Conservation (phyloP, 2,329 filamentous ascomycete species). For the Thermothelomyces thermophilus region DNA sequence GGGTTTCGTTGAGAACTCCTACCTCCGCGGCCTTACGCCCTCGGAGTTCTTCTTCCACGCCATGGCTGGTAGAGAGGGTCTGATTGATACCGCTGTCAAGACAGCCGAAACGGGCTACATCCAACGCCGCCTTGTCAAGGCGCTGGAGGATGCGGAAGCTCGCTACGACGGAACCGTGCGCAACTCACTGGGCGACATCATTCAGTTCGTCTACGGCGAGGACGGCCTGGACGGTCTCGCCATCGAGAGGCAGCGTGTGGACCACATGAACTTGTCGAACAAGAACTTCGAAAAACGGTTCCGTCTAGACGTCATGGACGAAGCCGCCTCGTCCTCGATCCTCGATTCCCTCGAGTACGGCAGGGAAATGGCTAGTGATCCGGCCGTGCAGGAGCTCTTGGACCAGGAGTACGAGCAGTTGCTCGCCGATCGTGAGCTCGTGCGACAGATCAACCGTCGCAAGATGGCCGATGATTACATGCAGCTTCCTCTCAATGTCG, state of each 20-base stretch:
- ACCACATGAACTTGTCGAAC: slow-evolving; percentile 75
- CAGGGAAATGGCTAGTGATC: slow-evolving; percentile 77
- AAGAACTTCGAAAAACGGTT: slow-evolving; percentile 73
- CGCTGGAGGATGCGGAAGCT: slow-evolving; percentile 93
- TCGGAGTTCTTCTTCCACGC: slow-evolving; percentile 99
- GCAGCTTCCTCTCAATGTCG: slow-evolving; percentile 87
- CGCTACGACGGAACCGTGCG: slow-evolving; percentile 97
- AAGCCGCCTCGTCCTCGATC: slow-evolving; percentile 44
- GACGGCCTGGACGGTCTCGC: slow-evolving; percentile 89
- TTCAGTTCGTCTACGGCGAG: slow-evolving; percentile 96
- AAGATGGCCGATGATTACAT: slow-evolving; percentile 77
- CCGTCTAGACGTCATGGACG: slow-evolving; percentile 79
- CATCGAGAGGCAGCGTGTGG: slow-evolving; percentile 89
- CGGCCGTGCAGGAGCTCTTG: slow-evolving; percentile 77
- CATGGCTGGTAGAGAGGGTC: slow-evolving; percentile 99
- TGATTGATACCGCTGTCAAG: slow-evolving; percentile 99
- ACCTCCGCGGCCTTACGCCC: slow-evolving; percentile 88
- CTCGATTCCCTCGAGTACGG: slow-evolving; percentile 80
- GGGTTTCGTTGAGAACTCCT: slow-evolving; percentile 98
- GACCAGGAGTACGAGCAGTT: slow-evolving; percentile 85
- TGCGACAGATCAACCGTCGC: slow-evolving; percentile 59
- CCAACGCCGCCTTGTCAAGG: slow-evolving; percentile 95
- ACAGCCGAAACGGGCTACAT: slow-evolving; percentile 99
- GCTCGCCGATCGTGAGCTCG: slow-evolving; percentile 62
- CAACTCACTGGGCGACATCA: slow-evolving; percentile 91